Conservation (phyloP, 345 rosid genomes). For the Syzygium aromaticum region DNA sequence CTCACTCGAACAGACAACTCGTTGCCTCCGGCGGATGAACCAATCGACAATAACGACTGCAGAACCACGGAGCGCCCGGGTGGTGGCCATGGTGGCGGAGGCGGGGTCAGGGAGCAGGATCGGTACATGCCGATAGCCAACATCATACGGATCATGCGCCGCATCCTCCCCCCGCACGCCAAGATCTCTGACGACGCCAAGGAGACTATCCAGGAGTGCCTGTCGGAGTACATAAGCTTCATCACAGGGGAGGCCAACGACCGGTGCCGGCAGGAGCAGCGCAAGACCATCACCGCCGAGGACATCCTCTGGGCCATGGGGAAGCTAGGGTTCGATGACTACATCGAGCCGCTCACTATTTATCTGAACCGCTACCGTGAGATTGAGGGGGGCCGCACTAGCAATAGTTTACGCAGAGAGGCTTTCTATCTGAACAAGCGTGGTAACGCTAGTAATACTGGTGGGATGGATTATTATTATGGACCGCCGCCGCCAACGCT, state of each 20-base stretch:
- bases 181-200: conserved; percentile 20
- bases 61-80: not conserved
- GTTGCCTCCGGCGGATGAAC: not conserved
- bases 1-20: not conserved
- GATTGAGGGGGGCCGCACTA: conserved; percentile 9
- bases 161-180: conserved; percentile 8
- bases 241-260: conserved; percentile 15
- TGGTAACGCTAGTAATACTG: not conserved
- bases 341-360: conserved; percentile 12
- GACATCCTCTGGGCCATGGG: conserved; percentile 22
- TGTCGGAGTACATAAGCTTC: conserved; percentile 17
- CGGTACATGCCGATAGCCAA: conserved; percentile 15
- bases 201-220: conserved; percentile 20
- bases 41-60: not conserved
- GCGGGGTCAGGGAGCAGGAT: conserved; percentile 12
- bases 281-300: conserved; percentile 15
- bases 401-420: not conserved
- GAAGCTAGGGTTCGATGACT: conserved; percentile 16
- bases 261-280: conserved; percentile 17
- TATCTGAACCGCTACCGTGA: conserved; percentile 12
- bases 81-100: not conserved
- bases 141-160: conserved; percentile 14
- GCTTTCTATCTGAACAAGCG: not conserved
- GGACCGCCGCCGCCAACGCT: not conserved
- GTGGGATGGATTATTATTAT: not conserved